Evolutionary conservation across 495 filamentous ascomycete genomes (phyloP).

Genomic region (Chaetomium fimeti): DNA sequence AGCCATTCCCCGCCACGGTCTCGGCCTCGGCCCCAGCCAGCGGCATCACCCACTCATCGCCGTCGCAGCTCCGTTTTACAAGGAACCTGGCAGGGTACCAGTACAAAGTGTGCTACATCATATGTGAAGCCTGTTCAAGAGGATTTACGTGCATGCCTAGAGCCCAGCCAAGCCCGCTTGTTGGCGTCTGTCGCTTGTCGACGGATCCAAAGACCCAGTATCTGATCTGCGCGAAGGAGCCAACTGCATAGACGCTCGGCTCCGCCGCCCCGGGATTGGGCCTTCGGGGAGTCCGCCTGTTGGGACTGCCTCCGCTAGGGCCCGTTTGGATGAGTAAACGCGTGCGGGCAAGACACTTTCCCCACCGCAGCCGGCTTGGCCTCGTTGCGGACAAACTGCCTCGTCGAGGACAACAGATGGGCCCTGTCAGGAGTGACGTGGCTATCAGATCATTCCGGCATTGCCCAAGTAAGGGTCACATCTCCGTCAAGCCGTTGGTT

Average conservation of each 20-base stretch:
- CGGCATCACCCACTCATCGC: neutral
- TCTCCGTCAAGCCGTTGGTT: neutral
- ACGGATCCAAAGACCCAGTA: neutral
- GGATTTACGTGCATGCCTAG: conserved; percentile 2
- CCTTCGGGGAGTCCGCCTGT: neutral
- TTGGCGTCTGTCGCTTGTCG: conserved; percentile 10
- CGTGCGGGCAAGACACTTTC: neutral
- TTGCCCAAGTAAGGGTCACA: neutral
- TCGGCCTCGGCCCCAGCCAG: neutral
- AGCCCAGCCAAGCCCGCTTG: neutral
- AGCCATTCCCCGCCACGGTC: neutral
- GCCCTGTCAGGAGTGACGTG: neutral
- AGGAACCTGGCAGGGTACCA: neutral
- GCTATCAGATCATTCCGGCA: neutral
- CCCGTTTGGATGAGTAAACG: too few species aligned
- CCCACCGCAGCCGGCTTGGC: neutral
- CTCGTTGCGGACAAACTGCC: neutral
- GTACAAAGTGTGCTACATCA: neutral
- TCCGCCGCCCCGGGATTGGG: neutral
- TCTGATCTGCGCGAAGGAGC: neutral
- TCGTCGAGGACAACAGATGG: too few species aligned
- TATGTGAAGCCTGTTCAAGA: neutral
- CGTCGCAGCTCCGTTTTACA: conserved; percentile 2
- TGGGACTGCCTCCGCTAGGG: too few species aligned
- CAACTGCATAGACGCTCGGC: conserved; percentile 18